These are phyloP conservation scores for Paraphoma chrysanthemicola DNA, from an alignment of 2,329 filamentous ascomycete species.

Conservation along the genomic window DNA sequence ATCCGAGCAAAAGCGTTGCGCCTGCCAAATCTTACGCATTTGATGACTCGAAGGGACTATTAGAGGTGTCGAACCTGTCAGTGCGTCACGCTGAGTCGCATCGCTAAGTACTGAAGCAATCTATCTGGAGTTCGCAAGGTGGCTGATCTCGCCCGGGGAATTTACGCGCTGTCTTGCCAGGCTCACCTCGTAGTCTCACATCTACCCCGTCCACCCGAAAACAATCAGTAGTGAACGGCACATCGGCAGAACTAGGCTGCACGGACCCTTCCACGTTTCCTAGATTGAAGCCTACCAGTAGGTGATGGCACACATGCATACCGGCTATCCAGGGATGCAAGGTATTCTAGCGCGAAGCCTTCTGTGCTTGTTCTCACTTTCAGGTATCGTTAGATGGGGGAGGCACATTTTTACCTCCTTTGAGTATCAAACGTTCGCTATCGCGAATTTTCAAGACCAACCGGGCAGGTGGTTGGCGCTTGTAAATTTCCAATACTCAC, in stretches of 20 bases:
- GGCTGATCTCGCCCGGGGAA: slow-evolving; percentile 8
- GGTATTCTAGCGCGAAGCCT: too few relatives aligned
- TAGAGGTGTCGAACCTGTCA: background rate
- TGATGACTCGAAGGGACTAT: too few relatives aligned
- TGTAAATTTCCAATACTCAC: background rate
- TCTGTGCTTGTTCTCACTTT: too few relatives aligned
- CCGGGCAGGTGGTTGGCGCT: background rate
- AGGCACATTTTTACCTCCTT: background rate
- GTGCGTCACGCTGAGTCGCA: slow-evolving; percentile 5
- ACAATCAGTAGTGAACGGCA: background rate
- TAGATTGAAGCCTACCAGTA: background rate
- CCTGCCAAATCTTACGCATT: too few relatives aligned
- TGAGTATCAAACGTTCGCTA: background rate
- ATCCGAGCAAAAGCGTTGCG: too few relatives aligned
- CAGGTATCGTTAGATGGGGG: too few relatives aligned
- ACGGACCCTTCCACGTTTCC: background rate
- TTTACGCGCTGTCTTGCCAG: background rate
- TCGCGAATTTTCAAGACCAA: background rate
- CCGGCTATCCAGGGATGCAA: too few relatives aligned
- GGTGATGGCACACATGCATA: background rate
- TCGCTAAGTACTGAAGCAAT: slow-evolving; percentile 14
- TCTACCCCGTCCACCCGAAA: background rate
- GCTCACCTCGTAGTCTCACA: slow-evolving; percentile 4
- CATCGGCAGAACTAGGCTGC: background rate
- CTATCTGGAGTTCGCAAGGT: slow-evolving; percentile 13